These are phyloP conservation scores for Xylaria venustula DNA, from an alignment of 495 filamentous ascomycete species.

Conservation along the genomic window DNA sequence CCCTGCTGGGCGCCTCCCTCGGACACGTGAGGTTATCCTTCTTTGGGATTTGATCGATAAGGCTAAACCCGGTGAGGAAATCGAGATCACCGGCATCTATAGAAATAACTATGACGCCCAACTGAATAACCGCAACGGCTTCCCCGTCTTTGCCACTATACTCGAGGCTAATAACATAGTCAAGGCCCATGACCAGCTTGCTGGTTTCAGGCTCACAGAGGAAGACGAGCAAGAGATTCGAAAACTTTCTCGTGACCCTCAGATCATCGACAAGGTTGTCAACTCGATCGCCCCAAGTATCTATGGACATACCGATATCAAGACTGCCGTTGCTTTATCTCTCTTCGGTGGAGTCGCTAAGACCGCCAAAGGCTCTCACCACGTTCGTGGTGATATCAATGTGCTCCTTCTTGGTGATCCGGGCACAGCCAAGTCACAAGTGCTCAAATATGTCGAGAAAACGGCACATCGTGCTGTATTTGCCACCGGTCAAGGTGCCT, in stretches of 20 bases:
- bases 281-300: constrained; percentile 95
- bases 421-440: constrained; percentile 96
- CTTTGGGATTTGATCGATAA: constrained; percentile 97
- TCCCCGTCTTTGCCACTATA: constrained; percentile 97
- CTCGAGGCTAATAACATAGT: constrained; percentile 96
- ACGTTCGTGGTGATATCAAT: constrained; percentile 97
- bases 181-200: constrained; percentile 96
- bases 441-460: constrained; percentile 97
- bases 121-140: constrained; percentile 98
- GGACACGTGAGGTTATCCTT: constrained; percentile 92
- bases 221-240: constrained; percentile 94
- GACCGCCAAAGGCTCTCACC: constrained; percentile 78
- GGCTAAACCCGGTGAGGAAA: constrained; percentile 96
- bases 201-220: constrained; percentile 93
- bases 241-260: constrained; percentile 78
- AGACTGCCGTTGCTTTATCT: constrained; percentile 91
- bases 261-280: constrained; percentile 93
- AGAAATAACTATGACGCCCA: constrained; percentile 98
- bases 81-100: constrained; percentile 96
- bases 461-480: constrained; percentile 97
- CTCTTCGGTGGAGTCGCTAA: constrained; percentile 96
- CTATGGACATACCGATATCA: constrained; percentile 96
- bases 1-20: constrained; percentile 90
- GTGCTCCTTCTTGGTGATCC: constrained; percentile 95
- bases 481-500: constrained; percentile 96